phyloP scores from a whole-genome alignment of 2,329 filamentous ascomycete genomes.

The Dothiorella sarmentorum region DNA sequence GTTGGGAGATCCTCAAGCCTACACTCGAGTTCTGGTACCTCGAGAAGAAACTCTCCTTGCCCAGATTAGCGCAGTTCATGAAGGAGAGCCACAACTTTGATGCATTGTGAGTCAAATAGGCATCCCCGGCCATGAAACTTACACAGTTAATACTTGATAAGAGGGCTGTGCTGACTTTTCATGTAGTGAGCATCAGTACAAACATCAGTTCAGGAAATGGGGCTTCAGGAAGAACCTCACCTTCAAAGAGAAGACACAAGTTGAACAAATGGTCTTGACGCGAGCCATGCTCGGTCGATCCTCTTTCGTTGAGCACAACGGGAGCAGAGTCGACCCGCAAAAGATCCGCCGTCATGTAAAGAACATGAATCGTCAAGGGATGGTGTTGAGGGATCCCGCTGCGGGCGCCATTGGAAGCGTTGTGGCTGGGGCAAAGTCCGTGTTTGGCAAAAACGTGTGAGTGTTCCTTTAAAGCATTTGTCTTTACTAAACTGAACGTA shows the following conservation, averaged over 20 bases:
- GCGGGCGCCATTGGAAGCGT: not conserved
- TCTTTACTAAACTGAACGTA: not conserved
- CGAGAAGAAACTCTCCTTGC: not conserved
- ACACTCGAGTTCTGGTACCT: not conserved
- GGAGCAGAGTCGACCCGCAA: conserved; percentile 26
- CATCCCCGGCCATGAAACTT: no score
- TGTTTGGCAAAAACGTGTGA: not conserved
- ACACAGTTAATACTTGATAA: not conserved
- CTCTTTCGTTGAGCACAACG: conserved; percentile 24
- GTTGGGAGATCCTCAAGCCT: not conserved
- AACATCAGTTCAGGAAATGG: conserved; percentile 27
- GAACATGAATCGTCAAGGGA: conserved; percentile 9
- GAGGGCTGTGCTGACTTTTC: not conserved
- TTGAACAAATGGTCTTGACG: conserved; percentile 21
- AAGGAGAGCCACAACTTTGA: not conserved
- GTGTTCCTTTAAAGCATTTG: not conserved
- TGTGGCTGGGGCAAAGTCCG: no score
- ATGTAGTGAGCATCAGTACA: not conserved
- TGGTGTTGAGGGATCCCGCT: not conserved
- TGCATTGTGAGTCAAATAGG: not conserved
- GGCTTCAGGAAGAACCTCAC: conserved; percentile 28
- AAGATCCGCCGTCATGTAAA: conserved; percentile 29
- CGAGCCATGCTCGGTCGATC: conserved; percentile 23
- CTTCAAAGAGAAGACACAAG: conserved; percentile 24
- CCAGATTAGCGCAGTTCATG: not conserved